Base-by-base conservation (phyloP, 2,329 filamentous ascomycete species). In the Pestalotiopsis fici region DNA sequence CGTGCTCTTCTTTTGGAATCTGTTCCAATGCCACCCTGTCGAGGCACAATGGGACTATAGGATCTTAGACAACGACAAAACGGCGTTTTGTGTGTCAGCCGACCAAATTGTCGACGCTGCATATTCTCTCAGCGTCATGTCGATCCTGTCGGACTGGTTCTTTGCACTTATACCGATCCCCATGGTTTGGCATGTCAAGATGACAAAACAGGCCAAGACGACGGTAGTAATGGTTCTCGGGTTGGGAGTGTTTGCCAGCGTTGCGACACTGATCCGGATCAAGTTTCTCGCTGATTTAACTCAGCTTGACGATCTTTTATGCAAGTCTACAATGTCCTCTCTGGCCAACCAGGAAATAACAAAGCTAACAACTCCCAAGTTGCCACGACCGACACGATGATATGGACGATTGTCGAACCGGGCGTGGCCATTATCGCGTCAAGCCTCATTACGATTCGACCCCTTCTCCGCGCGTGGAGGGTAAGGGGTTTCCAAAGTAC, bases 401-500 rank as follows among this genome's bases (percentile, higher is more conserved):
- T 87, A 6, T 88, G 86, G 86, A 87, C 85, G 11, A 76, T 88
- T n/a, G 78, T 88, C 65, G 86, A 88, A 71, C 85, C 86, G 1
- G 86, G 85, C 5, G 82, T 88, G 25, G 86, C 85, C 67, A 88
- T 88, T 59, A 74, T 84, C 28, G 86, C 86, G 13, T 83, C 86
- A 2, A 86, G 84, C 68, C 77, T 88, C 12, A 84, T 84, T 25
- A 88, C 86, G 4, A 85, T 88, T 37, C 83, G 86, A 2, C 86
- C 86, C 3, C 79, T 88, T 0, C 81, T 88, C 43, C 83, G 85
- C 43, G 77, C 78, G n/a, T 79, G 82, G 77, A 80, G 77, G 69
- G 74, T 87, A 13, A 79, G 71, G 25, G 85, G 85, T 6, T 87
- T 87, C 71, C 78, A 79, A 3, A 79, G 82, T 0, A 81, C 79